Conservation (phyloP, 2,329 filamentous ascomycete species). For the Trichoderma gracile region DNA sequence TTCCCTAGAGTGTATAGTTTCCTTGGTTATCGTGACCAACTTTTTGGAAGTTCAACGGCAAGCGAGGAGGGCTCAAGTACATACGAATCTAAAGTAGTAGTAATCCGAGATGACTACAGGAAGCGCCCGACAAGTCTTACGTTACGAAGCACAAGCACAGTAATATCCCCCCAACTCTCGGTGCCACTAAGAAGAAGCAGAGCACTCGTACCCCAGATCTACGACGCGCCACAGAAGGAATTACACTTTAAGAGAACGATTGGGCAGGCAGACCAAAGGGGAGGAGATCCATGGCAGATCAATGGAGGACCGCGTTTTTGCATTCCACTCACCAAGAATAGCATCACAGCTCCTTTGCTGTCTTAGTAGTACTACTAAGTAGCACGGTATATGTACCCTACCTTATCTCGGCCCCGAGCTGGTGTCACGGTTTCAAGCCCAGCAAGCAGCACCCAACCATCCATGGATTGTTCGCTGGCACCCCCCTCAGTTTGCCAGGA, state of each 20-base stretch:
- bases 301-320: neutral
- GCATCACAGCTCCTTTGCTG: neutral
- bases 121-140: conserved; percentile 1
- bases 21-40: too few species aligned
- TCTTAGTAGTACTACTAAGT: neutral
- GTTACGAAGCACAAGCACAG: too few species aligned
- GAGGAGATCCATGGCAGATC: too few species aligned
- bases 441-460: conserved; percentile 7
- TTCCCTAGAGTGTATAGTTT: too few species aligned
- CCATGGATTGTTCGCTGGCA: too few species aligned
- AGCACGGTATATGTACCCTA: too few species aligned
- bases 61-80: neutral
- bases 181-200: too few species aligned
- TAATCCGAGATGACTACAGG: neutral
- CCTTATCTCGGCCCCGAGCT: neutral
- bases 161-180: too few species aligned
- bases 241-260: neutral
- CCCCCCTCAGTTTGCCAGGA: neutral
- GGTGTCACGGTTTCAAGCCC: neutral
- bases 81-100: too few species aligned
- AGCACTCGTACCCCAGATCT: neutral
- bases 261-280: too few species aligned
- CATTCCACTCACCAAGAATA: conserved; percentile 12
- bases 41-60: too few species aligned
- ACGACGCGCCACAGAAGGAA: neutral